phyloP scores from a whole-genome alignment of 768 basidiomycete species.

The Russula brevipes region DNA sequence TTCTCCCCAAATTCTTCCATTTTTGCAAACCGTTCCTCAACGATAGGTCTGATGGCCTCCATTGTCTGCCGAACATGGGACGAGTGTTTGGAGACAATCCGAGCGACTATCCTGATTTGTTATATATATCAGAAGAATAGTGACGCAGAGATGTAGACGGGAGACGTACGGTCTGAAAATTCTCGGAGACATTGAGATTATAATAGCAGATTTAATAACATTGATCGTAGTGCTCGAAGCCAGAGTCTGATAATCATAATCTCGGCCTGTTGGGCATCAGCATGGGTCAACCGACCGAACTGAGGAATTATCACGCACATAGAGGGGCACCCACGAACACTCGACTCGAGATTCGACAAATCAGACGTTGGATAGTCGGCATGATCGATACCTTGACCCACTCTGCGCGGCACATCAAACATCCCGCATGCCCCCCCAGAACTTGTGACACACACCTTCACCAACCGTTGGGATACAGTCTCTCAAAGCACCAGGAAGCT shows the following conservation, averaged over 20 bases:
- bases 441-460: constrained; percentile 11
- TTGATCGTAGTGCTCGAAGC: constrained; percentile 36
- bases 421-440: background rate
- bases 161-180: constrained; percentile 42
- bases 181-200: constrained; percentile 38
- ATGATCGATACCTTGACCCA: constrained; percentile 34
- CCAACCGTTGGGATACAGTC: constrained; percentile 33
- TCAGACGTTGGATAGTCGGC: constrained; percentile 8
- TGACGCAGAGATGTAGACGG: constrained; percentile 19
- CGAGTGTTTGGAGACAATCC: constrained; percentile 21
- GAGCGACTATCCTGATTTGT: constrained; percentile 28
- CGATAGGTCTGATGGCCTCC: constrained; percentile 3
- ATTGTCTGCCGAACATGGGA: background rate
- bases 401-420: constrained; percentile 26
- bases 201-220: constrained; percentile 31
- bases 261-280: constrained; percentile 33
- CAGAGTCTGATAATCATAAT: constrained; percentile 39
- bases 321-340: constrained; percentile 43
- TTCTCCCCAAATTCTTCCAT: constrained; percentile 21
- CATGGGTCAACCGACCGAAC: background rate
- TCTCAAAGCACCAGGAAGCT: constrained; percentile 39
- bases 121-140: constrained; percentile 15
- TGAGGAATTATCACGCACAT: constrained; percentile 29
- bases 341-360: constrained; percentile 5
- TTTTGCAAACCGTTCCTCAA: constrained; percentile 6